These are phyloP conservation scores for Colletotrichum acutatum DNA, from an alignment of 2,329 filamentous ascomycete species.

Conservation along the genomic window DNA sequence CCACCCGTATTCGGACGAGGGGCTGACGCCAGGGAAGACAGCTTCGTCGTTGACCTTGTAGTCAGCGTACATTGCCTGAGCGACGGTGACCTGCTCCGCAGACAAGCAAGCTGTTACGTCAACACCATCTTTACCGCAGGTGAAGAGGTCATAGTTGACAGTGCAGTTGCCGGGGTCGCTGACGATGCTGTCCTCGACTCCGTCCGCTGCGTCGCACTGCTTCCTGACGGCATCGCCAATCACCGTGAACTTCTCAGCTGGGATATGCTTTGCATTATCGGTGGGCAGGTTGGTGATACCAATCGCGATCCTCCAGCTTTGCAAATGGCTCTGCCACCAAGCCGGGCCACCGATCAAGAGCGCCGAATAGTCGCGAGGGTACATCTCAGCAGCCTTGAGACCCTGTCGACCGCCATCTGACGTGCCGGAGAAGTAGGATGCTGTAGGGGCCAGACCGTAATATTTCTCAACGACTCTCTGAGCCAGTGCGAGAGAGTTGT, in stretches of 20 bases:
- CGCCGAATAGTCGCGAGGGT: conserved; percentile 57
- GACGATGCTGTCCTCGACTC: conserved; percentile 60
- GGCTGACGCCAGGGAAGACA: conserved; percentile 52
- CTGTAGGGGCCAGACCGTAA: conserved; percentile 50
- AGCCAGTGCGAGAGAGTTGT: conserved; percentile 59
- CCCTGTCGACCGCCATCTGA: conserved; percentile 64
- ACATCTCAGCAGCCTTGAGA: conserved; percentile 39
- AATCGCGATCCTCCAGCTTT: conserved; percentile 53
- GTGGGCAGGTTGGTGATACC: conserved; percentile 60
- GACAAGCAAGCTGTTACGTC: conserved; percentile 52
- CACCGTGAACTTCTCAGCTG: conserved; percentile 51
- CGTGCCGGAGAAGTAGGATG: conserved; percentile 59
- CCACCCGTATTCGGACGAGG: conserved; percentile 58
- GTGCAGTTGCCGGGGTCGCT: conserved; percentile 57
- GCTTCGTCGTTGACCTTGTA: conserved; percentile 42
- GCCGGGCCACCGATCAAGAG: conserved; percentile 60
- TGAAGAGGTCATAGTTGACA: conserved; percentile 53
- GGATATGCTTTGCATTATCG: conserved; percentile 56
- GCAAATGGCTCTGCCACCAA: conserved; percentile 62
- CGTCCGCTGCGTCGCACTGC: conserved; percentile 64
- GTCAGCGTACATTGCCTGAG: conserved; percentile 44
- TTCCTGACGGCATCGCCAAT: conserved; percentile 55
- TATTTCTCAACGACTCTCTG: conserved; percentile 60
- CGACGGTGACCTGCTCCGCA: conserved; percentile 49
- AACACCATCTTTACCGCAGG: conserved; percentile 45